A percentile compares a stretch with the other conserved stretches of the same genome.
Evolutionary conservation across 495 filamentous ascomycete genomes (phyloP).

Genomic region (Penicillium egyptiacum): DNA sequence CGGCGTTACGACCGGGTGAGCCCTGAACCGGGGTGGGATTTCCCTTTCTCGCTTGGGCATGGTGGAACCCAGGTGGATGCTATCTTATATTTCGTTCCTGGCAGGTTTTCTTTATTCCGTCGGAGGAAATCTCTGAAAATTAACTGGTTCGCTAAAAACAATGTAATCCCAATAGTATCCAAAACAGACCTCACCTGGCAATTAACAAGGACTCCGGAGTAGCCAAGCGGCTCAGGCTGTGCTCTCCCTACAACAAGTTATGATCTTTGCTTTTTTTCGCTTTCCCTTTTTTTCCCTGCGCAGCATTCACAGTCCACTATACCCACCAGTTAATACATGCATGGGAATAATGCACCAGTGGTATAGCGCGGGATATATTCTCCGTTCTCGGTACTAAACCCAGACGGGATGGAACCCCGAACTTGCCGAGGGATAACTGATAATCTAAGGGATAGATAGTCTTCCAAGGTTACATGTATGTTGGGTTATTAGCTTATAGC

Average conservation of each 20-base stretch:
- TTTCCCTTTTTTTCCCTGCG: background rate
- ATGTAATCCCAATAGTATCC: too few species aligned
- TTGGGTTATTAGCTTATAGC: background rate
- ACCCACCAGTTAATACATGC: background rate
- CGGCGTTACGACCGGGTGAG: conserved; percentile 3
- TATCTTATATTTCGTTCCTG: too few species aligned
- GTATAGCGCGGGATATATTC: background rate
- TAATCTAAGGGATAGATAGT: too few species aligned
- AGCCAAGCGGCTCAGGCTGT: conserved; percentile 7
- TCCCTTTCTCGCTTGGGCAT: background rate
- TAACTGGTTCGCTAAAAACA: too few species aligned
- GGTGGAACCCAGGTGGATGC: too few species aligned
- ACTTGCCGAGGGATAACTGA: background rate
- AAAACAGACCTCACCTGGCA: background rate
- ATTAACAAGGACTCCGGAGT: background rate
- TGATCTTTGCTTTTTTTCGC: background rate
- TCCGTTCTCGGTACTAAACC: conserved; percentile 4
- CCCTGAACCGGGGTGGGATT: background rate
- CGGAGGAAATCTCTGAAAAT: too few species aligned
- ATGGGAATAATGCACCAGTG: background rate
- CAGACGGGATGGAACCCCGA: background rate
- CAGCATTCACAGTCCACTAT: background rate
- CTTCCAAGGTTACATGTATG: too few species aligned
- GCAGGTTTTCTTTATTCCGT: too few species aligned
- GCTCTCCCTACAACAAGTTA: background rate